Conservation (phyloP, 192 early-diverging fungal genomes). For the Coemansia sp. region DNA sequence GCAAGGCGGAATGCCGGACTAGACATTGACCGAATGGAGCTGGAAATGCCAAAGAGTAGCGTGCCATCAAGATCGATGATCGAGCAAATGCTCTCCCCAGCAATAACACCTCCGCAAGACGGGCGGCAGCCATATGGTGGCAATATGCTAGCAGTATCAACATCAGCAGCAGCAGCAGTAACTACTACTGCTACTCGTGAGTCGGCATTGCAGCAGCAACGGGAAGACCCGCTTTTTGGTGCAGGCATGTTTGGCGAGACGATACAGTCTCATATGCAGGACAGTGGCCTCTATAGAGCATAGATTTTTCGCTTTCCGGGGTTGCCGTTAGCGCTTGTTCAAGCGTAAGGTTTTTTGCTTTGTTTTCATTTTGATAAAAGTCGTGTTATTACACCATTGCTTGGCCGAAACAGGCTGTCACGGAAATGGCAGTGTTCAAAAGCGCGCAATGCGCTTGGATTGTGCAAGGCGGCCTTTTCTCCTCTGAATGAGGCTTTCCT, state of each 20-base stretch:
- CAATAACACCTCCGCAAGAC: not conserved
- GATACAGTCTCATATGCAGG: not conserved
- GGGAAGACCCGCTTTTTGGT: not conserved
- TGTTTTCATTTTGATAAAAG: too few species aligned
- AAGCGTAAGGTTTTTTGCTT: too few species aligned
- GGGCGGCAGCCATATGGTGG: not conserved
- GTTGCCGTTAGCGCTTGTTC: too few species aligned
- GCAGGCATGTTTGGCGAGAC: constrained; percentile 4
- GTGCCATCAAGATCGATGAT: not conserved
- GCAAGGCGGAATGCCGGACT: not conserved
- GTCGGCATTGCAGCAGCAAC: not conserved
- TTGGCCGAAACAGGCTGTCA: too few species aligned
- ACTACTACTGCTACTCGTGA: not conserved
- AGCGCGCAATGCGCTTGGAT: too few species aligned
- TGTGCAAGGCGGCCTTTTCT: too few species aligned
- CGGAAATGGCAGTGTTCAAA: too few species aligned
- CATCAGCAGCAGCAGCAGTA: constrained; percentile 1
- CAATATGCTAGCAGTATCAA: not conserved
- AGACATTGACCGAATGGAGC: not conserved
- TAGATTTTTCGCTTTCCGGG: not conserved
- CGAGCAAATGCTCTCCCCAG: not conserved
- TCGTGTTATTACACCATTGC: too few species aligned
- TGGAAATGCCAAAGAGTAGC: not conserved
- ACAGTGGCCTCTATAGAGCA: not conserved
- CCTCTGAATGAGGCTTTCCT: too few species aligned